Evolutionary conservation across 2,329 filamentous ascomycete genomes (phyloP), one percentile per base, ranked within the genome.

Genomic region (Dothideomycetes sp.): DNA sequence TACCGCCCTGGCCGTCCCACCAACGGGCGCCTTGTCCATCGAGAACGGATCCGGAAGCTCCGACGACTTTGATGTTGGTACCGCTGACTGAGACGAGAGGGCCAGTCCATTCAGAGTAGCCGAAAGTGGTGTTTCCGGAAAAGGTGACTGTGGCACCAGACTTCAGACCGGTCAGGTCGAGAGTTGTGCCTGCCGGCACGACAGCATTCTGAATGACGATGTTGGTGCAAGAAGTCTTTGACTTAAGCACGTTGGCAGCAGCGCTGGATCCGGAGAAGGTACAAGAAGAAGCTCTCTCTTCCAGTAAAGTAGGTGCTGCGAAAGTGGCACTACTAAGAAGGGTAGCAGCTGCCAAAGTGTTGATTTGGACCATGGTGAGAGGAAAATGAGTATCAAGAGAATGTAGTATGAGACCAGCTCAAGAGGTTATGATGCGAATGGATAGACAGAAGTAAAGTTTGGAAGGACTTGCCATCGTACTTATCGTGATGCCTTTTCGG

Each of bases 41-140:
- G 35, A 82, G 67, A 13, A 66, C 58, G 45, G 64, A 65, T 15
- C 71, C 77, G 1, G 61, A 50, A 16, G 69, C 69, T 31, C 72
- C 73, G 9, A 63, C 63, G 27, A 81, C 64, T 20, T 65, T 67
- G 49, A 80, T 67, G 46, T 65, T 62, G 28, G 58, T 71, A 25
- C 79, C 80, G 1, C 70, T 71, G 46, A 82, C 64, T 18, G 69
- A 68, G 50, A 84, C 67, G 12, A 84, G 64, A 33, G 79, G 79
- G 0, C 80, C 79, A 1, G 57, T 56, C 79, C 78, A 83, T 51
- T 79, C 72, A 47, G 74, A 64, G 61, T 80, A 82, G 15, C 67
- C 78, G 52, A 79, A 84, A 38, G 72, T 76, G 15, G 79, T 83
- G 11, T 65, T 74, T 29, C 80, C 80, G 43, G 74, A 58, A 59